phyloP scores from a whole-genome alignment of 164 flowering plant species.

The Dillenia turbinata region DNA sequence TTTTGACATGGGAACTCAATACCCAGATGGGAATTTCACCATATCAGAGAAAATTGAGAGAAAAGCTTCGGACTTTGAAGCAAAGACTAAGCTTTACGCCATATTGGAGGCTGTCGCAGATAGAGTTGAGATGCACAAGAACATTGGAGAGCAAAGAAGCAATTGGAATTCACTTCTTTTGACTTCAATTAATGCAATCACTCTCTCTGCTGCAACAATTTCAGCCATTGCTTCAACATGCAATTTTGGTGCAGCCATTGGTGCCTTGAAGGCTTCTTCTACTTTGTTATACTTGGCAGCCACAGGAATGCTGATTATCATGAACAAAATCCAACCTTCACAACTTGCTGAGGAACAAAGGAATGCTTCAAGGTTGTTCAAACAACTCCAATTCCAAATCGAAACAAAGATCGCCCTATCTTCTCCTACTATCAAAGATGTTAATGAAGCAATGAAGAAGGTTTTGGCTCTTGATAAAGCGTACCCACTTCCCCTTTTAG shows the following conservation, averaged over 20 bases:
- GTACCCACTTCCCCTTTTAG: conserved; percentile 50
- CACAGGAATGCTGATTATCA: conserved; percentile 42
- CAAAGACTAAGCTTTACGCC: conserved; percentile 31
- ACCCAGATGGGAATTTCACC: conserved; percentile 1
- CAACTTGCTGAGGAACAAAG: conserved; percentile 74
- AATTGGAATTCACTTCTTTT: conserved; percentile 48
- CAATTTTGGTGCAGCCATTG: conserved; percentile 10
- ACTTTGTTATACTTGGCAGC: conserved; percentile 41
- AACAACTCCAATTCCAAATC: conserved; percentile 38
- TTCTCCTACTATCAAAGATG: conserved; percentile 27
- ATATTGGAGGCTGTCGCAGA: conserved; percentile 33
- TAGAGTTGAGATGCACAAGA: conserved; percentile 45
- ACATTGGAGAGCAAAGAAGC: conserved; percentile 39
- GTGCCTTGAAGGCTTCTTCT: conserved; percentile 44
- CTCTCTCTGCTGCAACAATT: conserved; percentile 40
- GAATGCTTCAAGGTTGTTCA: conserved; percentile 53
- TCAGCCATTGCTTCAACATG: conserved; percentile 31
- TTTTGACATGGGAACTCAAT: conserved; percentile 3
- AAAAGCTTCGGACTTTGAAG: neutral
- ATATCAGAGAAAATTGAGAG: neutral
- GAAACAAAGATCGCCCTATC: conserved; percentile 28
- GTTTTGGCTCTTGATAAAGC: conserved; percentile 48
- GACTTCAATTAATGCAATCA: conserved; percentile 36
- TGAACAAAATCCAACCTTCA: conserved; percentile 73
- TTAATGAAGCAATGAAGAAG: conserved; percentile 32